Conservation (phyloP, 2,329 filamentous ascomycete species). For the Sporothrix luriei region DNA sequence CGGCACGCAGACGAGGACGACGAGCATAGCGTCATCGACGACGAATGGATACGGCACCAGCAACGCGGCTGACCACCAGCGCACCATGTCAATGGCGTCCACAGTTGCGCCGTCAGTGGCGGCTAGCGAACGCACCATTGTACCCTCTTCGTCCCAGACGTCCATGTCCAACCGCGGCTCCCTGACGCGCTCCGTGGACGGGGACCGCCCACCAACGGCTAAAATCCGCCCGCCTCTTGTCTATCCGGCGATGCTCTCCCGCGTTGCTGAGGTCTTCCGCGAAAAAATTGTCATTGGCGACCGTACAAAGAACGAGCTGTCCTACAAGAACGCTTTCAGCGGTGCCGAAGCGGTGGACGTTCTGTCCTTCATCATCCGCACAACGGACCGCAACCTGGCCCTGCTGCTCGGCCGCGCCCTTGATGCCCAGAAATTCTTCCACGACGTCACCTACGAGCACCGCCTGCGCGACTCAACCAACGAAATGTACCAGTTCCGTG, state of each 20-base stretch:
- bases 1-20: slow-evolving; percentile 43
- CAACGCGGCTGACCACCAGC: slow-evolving; percentile 37
- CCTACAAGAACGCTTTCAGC: slow-evolving; percentile 96
- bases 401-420: slow-evolving; percentile 86
- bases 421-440: slow-evolving; percentile 98
- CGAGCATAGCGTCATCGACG: slow-evolving; percentile 44
- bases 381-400: slow-evolving; percentile 91
- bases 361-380: slow-evolving; percentile 94
- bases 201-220: slow-evolving; percentile 60
- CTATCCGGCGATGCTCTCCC: slow-evolving; percentile 90
- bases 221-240: slow-evolving; percentile 79
- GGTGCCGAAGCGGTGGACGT: slow-evolving; percentile 95
- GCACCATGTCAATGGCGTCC: slow-evolving; percentile 93
- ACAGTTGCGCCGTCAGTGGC: slow-evolving; percentile 70
- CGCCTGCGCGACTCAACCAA: slow-evolving; percentile 88
- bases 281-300: slow-evolving; percentile 85
- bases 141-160: slow-evolving; percentile 35
- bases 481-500: slow-evolving; percentile 96
- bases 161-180: slow-evolving; percentile 59
- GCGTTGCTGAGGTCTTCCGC: slow-evolving; percentile 88
- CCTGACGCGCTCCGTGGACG: slow-evolving; percentile 55
- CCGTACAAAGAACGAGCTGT: slow-evolving; percentile 92
- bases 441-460: slow-evolving; percentile 98
- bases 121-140: slow-evolving; percentile 54
- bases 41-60: slow-evolving; percentile 51